A percentile compares a stretch with the other conserved stretches of the same genome.
Conservation (phyloP, 306 rosid genomes). For the Prunus salicina region DNA sequence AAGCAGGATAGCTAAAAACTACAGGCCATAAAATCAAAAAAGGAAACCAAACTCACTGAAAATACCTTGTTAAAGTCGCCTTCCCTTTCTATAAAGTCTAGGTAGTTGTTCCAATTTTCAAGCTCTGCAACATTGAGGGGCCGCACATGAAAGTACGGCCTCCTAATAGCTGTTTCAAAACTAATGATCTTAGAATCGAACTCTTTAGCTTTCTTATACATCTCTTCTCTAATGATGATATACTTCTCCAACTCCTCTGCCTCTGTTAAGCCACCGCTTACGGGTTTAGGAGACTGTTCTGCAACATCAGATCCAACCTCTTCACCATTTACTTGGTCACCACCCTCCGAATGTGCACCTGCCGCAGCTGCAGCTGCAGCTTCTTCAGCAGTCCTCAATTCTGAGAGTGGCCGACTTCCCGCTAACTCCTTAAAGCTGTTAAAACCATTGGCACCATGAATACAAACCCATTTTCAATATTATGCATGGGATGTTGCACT, state of each 20-base stretch:
- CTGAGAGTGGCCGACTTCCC: constrained; percentile 79
- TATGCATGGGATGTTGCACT: not conserved
- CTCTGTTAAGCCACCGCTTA: constrained; percentile 86
- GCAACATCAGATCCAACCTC: constrained; percentile 58
- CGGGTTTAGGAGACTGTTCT: constrained; percentile 66
- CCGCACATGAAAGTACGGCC: constrained; percentile 97
- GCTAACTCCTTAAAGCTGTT: constrained; percentile 93
- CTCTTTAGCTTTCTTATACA: constrained; percentile 97
- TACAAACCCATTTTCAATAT: not conserved
- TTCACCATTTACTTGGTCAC: constrained; percentile 51
- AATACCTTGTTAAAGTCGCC: constrained; percentile 96
- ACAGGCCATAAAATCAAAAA: constrained; percentile 13
- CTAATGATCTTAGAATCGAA: constrained; percentile 98
- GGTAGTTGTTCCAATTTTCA: constrained; percentile 95
- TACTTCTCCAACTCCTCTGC: constrained; percentile 99
- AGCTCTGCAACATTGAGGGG: constrained; percentile 94
- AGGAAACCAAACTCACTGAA: constrained; percentile 34
- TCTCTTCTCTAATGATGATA: constrained; percentile 92
- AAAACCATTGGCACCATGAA: constrained; percentile 30
- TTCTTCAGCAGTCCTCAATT: constrained; percentile 71
- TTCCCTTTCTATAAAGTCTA: constrained; percentile 88
- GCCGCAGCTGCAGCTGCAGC: constrained; percentile 54
- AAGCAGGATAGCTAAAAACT: constrained; percentile 41
- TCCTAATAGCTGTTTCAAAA: constrained; percentile 97
- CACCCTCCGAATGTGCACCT: constrained; percentile 46